Percentiles rank a stretch among this genome's conserved stretches.
Conservation (phyloP, 2,329 filamentous ascomycete species). For the Alternaria viburni region DNA sequence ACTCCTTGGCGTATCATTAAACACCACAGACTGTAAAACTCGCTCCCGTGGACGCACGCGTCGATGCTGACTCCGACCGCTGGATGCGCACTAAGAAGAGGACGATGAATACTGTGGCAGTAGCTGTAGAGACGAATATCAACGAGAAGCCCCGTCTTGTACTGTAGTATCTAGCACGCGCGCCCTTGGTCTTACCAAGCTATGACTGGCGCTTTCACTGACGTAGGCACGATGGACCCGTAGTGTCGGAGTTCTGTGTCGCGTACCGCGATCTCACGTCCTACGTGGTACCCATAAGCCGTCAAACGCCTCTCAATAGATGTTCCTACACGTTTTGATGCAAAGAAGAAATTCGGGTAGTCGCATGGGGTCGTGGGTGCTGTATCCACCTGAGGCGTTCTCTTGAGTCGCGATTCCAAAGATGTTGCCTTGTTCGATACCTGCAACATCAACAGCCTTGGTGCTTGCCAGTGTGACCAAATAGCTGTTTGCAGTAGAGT, state of each 20-base stretch:
- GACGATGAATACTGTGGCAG: not conserved
- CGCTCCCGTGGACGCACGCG: not conserved
- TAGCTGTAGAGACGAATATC: not conserved
- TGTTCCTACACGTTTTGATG: not conserved
- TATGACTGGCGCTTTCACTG: not conserved
- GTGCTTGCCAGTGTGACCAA: not conserved
- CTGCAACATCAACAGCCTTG: not conserved
- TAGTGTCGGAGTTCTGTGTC: not conserved
- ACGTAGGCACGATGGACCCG: not conserved
- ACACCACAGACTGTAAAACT: not conserved
- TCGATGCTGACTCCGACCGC: not conserved
- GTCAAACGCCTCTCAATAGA: conserved; percentile 4
- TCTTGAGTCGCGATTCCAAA: not conserved
- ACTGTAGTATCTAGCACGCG: not conserved
- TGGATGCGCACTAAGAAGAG: not conserved
- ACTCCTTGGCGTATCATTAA: not conserved
- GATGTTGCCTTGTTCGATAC: not conserved
- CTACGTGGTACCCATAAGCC: conserved; percentile 7
- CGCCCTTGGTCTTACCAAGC: not conserved
- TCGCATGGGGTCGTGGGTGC: not conserved
- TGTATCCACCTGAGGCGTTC: not conserved
- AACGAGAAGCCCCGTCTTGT: not conserved
- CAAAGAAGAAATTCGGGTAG: not conserved
- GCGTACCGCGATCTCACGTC: not conserved
- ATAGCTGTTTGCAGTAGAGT: not conserved